Conservation (phyloP, 768 basidiomycete species). For the Suillus spraguei region DNA sequence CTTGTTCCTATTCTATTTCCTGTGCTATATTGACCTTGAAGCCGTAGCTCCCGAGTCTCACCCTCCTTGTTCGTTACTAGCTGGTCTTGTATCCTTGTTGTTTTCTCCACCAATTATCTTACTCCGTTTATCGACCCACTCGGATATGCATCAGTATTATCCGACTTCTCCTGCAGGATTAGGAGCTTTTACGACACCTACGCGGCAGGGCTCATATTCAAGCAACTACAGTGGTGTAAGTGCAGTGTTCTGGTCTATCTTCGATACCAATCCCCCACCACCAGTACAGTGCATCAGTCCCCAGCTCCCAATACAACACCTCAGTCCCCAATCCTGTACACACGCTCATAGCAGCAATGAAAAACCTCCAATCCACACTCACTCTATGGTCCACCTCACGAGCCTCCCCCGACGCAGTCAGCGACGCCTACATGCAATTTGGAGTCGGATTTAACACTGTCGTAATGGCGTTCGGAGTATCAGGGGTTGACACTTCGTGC, state of each 20-base stretch:
- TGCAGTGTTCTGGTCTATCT: neutral
- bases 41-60: neutral
- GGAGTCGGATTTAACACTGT: constrained; percentile 88
- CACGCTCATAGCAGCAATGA: constrained; percentile 78
- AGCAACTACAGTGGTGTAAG: constrained; percentile 1
- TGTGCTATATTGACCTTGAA: neutral
- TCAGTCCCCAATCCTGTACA: constrained; percentile 67
- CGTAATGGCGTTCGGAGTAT: constrained; percentile 70
- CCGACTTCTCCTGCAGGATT: constrained; percentile 15
- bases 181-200: constrained; percentile 6
- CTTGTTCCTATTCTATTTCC: neutral
- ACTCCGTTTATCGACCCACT: neutral
- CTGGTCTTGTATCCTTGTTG: constrained; percentile 5
- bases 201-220: constrained; percentile 6
- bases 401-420: constrained; percentile 72
- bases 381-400: constrained; percentile 65
- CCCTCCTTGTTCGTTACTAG: neutral
- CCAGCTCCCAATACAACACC: constrained; percentile 28
- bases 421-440: constrained; percentile 86
- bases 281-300: constrained; percentile 44
- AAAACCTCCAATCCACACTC: constrained; percentile 74
- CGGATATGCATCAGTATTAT: constrained; percentile 15
- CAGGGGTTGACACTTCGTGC: constrained; percentile 79
- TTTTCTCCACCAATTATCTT: constrained; percentile 1
- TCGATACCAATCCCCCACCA: neutral